Base-by-base conservation (phyloP, 2,329 filamentous ascomycete species). In the Diaporthe sp. region DNA sequence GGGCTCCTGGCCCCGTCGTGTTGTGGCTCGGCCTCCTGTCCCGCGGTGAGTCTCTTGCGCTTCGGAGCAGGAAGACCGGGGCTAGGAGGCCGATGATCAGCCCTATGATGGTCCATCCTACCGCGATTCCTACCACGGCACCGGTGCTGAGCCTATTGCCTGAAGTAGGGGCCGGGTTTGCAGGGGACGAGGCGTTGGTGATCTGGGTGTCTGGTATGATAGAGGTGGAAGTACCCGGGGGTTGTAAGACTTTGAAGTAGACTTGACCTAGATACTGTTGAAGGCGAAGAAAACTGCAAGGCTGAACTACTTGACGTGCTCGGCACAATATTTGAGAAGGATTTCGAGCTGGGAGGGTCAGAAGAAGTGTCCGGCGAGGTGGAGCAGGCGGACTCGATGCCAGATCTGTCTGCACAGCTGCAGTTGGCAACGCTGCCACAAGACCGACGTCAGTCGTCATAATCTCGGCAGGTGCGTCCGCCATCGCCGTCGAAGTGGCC, bases 101-200 rank as follows among this genome's bases (percentile, higher is more conserved):
- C 10, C 84, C 84, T 5, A 71, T 79, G 8, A 81, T 2, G 34
- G 79, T 34, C 51, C 82, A 82, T 0, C 80, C 83, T 12, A 84
- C 76, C 1, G 81, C 81, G 55, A 79, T 75, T 7, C 83, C 83
- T 7, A 78, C 81, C 28, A 81, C 73, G 15, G 77, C 78, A 1
- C 81, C 79, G 4, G 67, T 75, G 12, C 73, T 46, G 3, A 81
- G 31, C 42, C 72, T 55, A 25, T 69, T 68, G 37, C 42, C 74
- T 61, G 2, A 42, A 19, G 8, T 71, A 71, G 13, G 25, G n/a
- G 19, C 31, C 61, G 25, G 49, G 17, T 8, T 9, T 37, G 31
- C 37, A 1, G 68, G 6, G 31, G 28, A 39, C 8, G 49, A n/a
- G n/a, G 46, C 19, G 39, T n/a, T 12, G 39, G 53, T 37, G 12